Evolutionary conservation across 139 green algal species (phyloP), one percentile per base, ranked within the genome.

Genomic region (Tetraselmis chui): DNA sequence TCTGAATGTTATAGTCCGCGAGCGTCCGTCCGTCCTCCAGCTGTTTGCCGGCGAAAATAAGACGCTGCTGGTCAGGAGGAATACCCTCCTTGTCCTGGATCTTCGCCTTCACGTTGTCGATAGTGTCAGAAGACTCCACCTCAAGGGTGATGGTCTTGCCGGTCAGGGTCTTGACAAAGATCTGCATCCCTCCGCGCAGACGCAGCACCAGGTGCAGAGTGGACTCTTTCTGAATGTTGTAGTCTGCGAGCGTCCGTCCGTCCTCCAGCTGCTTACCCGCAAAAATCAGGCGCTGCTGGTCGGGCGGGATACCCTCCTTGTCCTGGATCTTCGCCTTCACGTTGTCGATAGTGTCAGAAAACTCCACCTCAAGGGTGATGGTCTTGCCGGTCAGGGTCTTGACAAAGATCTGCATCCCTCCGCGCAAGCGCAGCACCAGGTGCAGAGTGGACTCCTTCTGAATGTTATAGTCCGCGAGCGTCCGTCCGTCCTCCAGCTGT

Each of bases 381-480:
- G 92, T 95, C 86, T 93, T 94, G 59, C 94, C 94, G 0, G 94
- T 97, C 28, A 97, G 85, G 0, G 94, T 97, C 89, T 97, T 97
- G 0, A 98, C 92, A 79, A 97, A 97, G 79, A 97, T 97, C 89
- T 97, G 94, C 94, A 95, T 94, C 67, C 83, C 86, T n/a, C n/a
- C n/a, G n/a, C n/a, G 89, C 76, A 88, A 88, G 30, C 91, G 88
- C 30, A 94, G 89, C 83, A 94, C 91, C 83, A 94, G 85, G 80
- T 94, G 91, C 24, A 94, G 87, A 0, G 91, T 94, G 23, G 82
- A 90, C 88, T 94, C 94, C 91, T 98, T 98, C 90, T 98, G 94
- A 81, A 98, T 98, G 91, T 98, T 98, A 94, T 98, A 98, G 88
- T 98, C 95, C 1, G 95, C 94, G 78, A 98, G 91, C 26, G 95